Percentiles rank a stretch among this genome's conserved stretches.
Conservation (phyloP, 2,329 filamentous ascomycete species). For the Colletotrichum euphorbiae region DNA sequence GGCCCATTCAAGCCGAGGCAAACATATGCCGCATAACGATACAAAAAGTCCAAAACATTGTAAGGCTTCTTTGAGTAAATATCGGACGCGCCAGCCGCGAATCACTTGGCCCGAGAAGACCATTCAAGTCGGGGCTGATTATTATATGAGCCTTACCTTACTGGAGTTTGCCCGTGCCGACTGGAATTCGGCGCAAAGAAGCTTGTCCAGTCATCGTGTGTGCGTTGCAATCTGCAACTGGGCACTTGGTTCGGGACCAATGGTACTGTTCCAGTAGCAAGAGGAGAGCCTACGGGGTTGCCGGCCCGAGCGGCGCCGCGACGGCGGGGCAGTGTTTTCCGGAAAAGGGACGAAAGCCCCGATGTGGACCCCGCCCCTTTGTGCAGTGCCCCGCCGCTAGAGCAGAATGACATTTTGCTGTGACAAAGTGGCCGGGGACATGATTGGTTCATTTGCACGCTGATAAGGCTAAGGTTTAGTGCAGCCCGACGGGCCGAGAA, state of each 20-base stretch:
- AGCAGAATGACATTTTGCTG: constrained; percentile 34
- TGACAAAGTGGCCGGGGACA: constrained; percentile 31
- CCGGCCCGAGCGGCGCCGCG: constrained; percentile 22
- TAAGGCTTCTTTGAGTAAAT: too few species aligned
- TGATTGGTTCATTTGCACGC: constrained; percentile 28
- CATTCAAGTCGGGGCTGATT: too few species aligned
- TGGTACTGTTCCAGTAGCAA: constrained; percentile 21
- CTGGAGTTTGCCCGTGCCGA: too few species aligned
- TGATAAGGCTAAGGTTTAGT: constrained; percentile 40
- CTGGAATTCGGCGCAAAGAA: too few species aligned
- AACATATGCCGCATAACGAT: too few species aligned
- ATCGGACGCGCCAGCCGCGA: too few species aligned
- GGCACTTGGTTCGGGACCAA: not conserved
- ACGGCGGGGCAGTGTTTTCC: not conserved
- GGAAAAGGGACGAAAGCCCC: constrained; percentile 18
- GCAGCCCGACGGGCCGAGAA: constrained; percentile 17
- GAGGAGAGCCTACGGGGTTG: constrained; percentile 5
- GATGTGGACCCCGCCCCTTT: constrained; percentile 12
- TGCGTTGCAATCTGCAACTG: too few species aligned
- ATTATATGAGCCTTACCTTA: too few species aligned
- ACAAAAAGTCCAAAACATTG: too few species aligned
- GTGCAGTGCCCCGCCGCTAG: constrained; percentile 7
- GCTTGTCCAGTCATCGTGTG: too few species aligned
- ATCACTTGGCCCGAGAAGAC: too few species aligned
- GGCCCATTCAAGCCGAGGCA: too few species aligned